Base-by-base conservation (phyloP, 1,284 basidiomycete genomes). In the Tranzscheliella williamsii region DNA sequence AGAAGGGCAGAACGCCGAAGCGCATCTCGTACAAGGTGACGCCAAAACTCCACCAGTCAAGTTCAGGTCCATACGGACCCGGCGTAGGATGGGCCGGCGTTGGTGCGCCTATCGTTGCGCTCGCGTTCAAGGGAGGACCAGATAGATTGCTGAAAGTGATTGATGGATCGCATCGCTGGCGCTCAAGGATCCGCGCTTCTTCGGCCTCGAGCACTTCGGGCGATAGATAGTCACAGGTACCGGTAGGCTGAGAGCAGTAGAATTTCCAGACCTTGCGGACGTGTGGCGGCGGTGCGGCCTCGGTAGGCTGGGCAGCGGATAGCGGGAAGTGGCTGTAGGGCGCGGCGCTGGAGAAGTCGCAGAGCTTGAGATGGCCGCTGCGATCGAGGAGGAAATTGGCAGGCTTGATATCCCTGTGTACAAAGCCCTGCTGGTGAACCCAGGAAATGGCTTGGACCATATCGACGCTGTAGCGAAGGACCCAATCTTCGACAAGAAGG, bases 1-100 rank as follows among this genome's bases (percentile, higher is more conserved):
- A 73, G 48, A 77, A 77, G 27, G 75, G 75, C 26, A 72, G 41
- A 5, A 52, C 45, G 11, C 72, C 73, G 47, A 55, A 73, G 4
- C 57, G 52, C 72, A 76, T 76, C 49, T 77, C 75, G 47, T 75
- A 75, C 24, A 77, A 45, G 44, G 76, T 62, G 24, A 75, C 57
- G 21, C 75, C 75, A 27, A 77, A 56, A 46, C 69, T 72, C 75
- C 75, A 77, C 72, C 72, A 77, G 42, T 77, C 75, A 33, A 72
- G 61, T 31, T 72, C 71, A 5, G 75, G 75, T 1, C 75, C 75
- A 42, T 77, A 76, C 24, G 41, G 45, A 15, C 75, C 75, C 4
- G 71, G 57, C 5, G 45, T 42, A 11, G 36, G 26, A 24, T 56
- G 30, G 18, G 62, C 58, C 13, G 49, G 42, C 38, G 8, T 8